Base-by-base conservation (phyloP, 2,329 filamentous ascomycete species). In the Xylaria digitata region DNA sequence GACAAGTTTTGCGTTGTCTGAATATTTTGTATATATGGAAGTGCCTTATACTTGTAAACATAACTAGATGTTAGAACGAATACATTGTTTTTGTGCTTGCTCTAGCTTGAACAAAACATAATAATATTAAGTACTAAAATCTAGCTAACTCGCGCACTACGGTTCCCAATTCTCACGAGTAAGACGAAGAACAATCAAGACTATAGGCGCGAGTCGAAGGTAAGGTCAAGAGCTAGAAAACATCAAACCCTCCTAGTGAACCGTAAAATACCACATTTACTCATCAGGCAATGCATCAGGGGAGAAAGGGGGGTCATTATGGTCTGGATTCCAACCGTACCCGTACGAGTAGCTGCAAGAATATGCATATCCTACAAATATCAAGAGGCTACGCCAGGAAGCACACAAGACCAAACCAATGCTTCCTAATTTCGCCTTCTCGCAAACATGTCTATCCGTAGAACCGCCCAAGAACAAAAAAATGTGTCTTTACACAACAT, bases 361-460 rank as follows among this genome's bases (percentile, higher is more conserved):
- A 66, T 45, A 70, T 63, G 54, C 53, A 59, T 70, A 73, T 71
- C 66, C 68, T 72, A 71, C 69, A 56, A 60, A 66, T 64, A 63
- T 62, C 43, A 66, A 61, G 65, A 63, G 56, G 42, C 63, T 48
- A 61, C 26, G 30, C 59, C 70, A 54, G 66, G 65, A 53, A 34
- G 56, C 59, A 57, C 23, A 60, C 34, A 50, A 63, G 42, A 57
- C 60, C 37, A 42, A 65, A 50, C 46, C 52, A 15, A 52, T 57
- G 26, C 55, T 46, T 64, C 34, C 40, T 26, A 60, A 46, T 63
- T 46, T 48, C 37, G 54, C 50, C 60, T n/a, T 30, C 37, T 40
- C 46, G 53, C 66, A 55, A 46, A 55, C 45, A 61, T 59, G 56
- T 68, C 62, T 68, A 70, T 70, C 56, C 45, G 26, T 64, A 57